Percentiles rank a stretch among this genome's conserved stretches.
Evolutionary conservation across 805 yeast genomes (phyloP).

Genomic region (Candida qinlingensis): DNA sequence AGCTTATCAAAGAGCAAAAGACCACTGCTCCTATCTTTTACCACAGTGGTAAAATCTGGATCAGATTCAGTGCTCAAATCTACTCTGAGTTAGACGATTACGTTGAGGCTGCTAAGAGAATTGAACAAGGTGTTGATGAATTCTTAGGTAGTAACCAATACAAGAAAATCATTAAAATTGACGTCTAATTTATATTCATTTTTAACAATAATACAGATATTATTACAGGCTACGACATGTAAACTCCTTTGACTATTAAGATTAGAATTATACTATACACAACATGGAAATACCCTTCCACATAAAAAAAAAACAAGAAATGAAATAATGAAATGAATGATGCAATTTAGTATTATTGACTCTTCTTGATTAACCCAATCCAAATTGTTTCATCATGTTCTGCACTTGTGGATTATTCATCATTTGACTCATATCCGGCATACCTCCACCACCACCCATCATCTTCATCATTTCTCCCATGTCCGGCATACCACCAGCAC

Average conservation of each 20-base stretch:
- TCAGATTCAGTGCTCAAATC: constrained; percentile 55
- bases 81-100: constrained; percentile 56
- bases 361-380: constrained; percentile 17
- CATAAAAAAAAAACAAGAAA: not conserved
- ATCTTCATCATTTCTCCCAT: constrained; percentile 59
- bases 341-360: not conserved
- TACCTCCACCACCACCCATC: constrained; percentile 38
- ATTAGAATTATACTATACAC: too few relatives aligned
- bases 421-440: constrained; percentile 34
- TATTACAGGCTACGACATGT: not conserved
- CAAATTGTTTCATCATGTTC: constrained; percentile 46
- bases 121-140: constrained; percentile 29
- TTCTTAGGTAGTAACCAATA: constrained; percentile 12
- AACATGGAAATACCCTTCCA: too few relatives aligned
- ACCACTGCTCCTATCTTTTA: constrained; percentile 43
- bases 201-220: not conserved
- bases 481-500: constrained; percentile 61
- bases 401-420: constrained; percentile 42
- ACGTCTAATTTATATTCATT: not conserved
- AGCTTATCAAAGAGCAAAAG: constrained; percentile 27
- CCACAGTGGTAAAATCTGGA: constrained; percentile 37
- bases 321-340: not conserved
- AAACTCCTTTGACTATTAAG: too few relatives aligned
- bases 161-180: not conserved
- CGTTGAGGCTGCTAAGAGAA: constrained; percentile 37